A percentile compares a stretch with the other conserved stretches of the same genome.
phyloP scores from a whole-genome alignment of 805 yeast genomes.

The Spathaspora sp. region DNA sequence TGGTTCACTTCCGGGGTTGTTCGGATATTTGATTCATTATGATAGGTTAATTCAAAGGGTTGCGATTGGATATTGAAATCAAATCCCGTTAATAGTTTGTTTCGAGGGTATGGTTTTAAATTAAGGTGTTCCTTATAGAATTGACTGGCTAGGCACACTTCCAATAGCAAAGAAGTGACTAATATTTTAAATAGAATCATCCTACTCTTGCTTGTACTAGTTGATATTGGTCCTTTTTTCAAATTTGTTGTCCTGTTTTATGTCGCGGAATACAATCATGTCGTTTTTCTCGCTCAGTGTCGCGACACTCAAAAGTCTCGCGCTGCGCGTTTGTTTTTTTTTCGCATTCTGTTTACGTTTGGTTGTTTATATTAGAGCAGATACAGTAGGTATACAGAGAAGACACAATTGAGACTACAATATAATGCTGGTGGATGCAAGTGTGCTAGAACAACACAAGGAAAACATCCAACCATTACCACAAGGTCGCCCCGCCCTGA shows the following conservation, averaged over 20 bases:
- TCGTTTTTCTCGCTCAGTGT: too few species aligned
- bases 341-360: too few species aligned
- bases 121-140: slow-evolving; percentile 57
- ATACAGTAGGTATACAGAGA: too few species aligned
- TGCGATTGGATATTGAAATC: slow-evolving; percentile 62
- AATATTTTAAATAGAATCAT: background rate
- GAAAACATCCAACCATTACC: slow-evolving; percentile 69
- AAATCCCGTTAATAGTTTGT: slow-evolving; percentile 68
- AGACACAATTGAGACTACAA: too few species aligned
- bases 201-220: too few species aligned
- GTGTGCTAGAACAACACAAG: slow-evolving; percentile 47
- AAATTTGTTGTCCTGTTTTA: too few species aligned
- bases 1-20: slow-evolving; percentile 27
- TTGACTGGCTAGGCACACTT: slow-evolving; percentile 8
- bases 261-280: too few species aligned
- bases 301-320: too few species aligned
- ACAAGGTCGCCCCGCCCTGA: slow-evolving; percentile 66
- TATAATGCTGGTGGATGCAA: background rate
- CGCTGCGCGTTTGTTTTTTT: too few species aligned
- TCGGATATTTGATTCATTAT: slow-evolving; percentile 12
- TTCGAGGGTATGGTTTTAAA: slow-evolving; percentile 70
- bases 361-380: too few species aligned
- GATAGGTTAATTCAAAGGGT: slow-evolving; percentile 20
- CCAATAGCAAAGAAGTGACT: background rate
- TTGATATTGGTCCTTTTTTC: too few species aligned